Evolutionary conservation across 73 alveolate species (phyloP), one percentile per base, ranked within the genome.

Genomic region (Blepharisma stoltei): DNA sequence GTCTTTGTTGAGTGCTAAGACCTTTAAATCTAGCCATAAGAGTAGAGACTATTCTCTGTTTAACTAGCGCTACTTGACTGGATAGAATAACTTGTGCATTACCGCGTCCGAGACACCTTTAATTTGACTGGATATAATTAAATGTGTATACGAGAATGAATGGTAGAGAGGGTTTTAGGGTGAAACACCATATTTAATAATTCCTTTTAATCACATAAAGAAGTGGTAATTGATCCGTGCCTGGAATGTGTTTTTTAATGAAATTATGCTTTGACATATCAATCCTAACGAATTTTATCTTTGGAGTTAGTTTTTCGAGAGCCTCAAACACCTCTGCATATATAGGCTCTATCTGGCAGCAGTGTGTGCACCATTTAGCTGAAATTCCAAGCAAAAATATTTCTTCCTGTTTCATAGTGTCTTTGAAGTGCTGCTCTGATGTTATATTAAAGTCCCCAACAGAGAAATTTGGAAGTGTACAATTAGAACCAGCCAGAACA

Each of bases 291-390:
- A 52, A 20, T 14, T 11, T 11, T 60, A 60, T n/a, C 46, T 60
- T 60, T 60, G 23, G 73, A 37, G 25, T 44, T 20, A 7, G 32
- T 14, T 23, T 37, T 37, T 69, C 41, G 2, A 69, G 21, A 11
- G 14, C 65, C 14, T 11, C 32, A 44, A n/a, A 44, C 54, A 44
- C 23, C 4, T 69, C 41, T n/a, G 9, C 65, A 14, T 38, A 44
- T n/a, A 9, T 44, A 1, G 71, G 27, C 5, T 69, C 79, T 18
- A 69, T 44, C n/a, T 69, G 32, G 43, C 79, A 69, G 41, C 79
- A 69, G 60, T 69, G 60, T 1, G 45, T 23, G 43, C 79, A 69
- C 79, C 79, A 69, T 38, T 46, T 38, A 9, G 79, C 79, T 23
- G 79, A 69, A 1, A 69, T 14, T 18, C 75, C 79, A 7, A 69